Percentiles rank a stretch among this genome's conserved stretches.
Conservation (phyloP, 768 basidiomycete genomes). For the Mycena epipterygia region DNA sequence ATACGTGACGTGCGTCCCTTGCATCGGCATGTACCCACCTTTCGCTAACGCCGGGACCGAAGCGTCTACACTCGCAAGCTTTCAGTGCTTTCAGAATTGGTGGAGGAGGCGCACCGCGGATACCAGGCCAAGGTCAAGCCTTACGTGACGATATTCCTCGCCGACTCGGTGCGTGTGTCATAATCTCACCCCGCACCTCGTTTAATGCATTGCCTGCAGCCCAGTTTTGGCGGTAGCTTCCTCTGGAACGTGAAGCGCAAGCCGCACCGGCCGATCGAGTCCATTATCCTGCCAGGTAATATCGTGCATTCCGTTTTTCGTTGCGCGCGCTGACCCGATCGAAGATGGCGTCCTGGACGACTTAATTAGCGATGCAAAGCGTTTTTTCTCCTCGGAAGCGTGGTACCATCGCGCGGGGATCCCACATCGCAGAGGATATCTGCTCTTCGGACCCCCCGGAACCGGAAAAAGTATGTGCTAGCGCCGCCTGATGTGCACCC, state of each 20-base stretch:
- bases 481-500: not conserved
- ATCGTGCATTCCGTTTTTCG: not conserved
- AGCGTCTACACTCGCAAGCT: constrained; percentile 60
- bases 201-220: constrained; percentile 41
- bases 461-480: constrained; percentile 67
- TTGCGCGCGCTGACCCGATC: constrained; percentile 42
- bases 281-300: constrained; percentile 32
- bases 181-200: not conserved
- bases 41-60: not conserved
- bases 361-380: constrained; percentile 64
- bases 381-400: constrained; percentile 68
- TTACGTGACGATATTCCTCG: constrained; percentile 53
- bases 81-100: constrained; percentile 49
- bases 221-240: constrained; percentile 52
- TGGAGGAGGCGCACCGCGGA: constrained; percentile 53
- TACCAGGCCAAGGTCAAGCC: constrained; percentile 52
- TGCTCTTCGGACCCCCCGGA: constrained; percentile 71
- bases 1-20: constrained; percentile 46
- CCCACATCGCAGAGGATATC: constrained; percentile 69
- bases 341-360: constrained; percentile 61
- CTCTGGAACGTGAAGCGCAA: constrained; percentile 65
- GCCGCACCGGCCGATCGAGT: constrained; percentile 58
- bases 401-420: constrained; percentile 74
- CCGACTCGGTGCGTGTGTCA: constrained; percentile 44
- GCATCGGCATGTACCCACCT: no score